Base-by-base conservation (phyloP, 495 filamentous ascomycete genomes). In the Lepidopterella palustris region DNA sequence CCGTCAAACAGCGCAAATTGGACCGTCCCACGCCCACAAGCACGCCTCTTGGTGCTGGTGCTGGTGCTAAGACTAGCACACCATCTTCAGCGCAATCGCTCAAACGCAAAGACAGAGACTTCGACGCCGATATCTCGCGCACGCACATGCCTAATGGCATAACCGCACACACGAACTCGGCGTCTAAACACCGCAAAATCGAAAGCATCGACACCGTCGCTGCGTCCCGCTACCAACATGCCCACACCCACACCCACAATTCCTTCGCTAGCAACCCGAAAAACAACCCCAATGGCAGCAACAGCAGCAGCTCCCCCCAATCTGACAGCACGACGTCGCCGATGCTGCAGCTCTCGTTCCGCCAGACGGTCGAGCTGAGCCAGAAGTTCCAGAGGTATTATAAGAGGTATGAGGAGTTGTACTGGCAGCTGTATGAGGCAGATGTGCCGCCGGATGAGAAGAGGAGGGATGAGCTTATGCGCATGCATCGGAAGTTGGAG, bases 331-430 rank as follows among this genome's bases (percentile, higher is more conserved):
- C 61, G 39, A 64, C 65, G 13, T 59, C 58, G 0, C 61, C 64
- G 3, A 20, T 61, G 8, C 28, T 61, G 4, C 54, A 58, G 13
- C 61, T 70, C 26, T 60, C 53, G 32, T 70, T 59, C 59, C 67
- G 65, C 45, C 67, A 70, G 57, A 67, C 62, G 3, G 57, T 70
- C 28, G 62, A 68, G 50, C 35, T 65, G 51, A 54, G 47, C 25
- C 64, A 63, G 53, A 65, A 63, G 54, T 70, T 70, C 50, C 53
- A 68, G 53, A 57, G 58, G 31, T 68, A 68, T 47, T 68, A 70
- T 32, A 63, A 64, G 35, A 58, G 53, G 25, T 70, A 70, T 40
- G 65, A 62, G 42, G 53, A 65, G 54, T 27, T 70, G 52, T 68
- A 68, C 39, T 61, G 53, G 52, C 55, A 68, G 62, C 28, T 70